These are phyloP conservation scores for Sequoia sempervirens DNA, from an alignment of 75 land plant species.

Conservation along the genomic window DNA sequence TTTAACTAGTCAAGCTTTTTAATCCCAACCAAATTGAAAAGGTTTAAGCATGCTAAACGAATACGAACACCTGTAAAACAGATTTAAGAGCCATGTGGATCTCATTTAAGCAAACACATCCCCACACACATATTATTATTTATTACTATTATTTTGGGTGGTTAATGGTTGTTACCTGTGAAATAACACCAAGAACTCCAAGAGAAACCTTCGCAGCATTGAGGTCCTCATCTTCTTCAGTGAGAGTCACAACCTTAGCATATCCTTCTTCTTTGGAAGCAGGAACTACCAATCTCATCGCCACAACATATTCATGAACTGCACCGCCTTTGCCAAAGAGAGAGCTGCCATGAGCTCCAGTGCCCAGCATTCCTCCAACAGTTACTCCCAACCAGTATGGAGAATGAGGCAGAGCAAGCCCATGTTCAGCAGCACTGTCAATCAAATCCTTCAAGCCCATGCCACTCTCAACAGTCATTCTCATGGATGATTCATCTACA, in stretches of 20 bases:
- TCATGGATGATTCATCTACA: slow-evolving; percentile 7
- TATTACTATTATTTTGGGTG: no score
- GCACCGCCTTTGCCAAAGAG: slow-evolving; percentile 36
- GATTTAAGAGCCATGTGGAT: no score
- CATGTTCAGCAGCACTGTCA: slow-evolving; percentile 21
- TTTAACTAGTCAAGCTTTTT: no score
- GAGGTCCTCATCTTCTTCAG: slow-evolving; percentile 23
- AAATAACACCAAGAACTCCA: slow-evolving; percentile 81
- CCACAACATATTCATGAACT: slow-evolving; percentile 40
- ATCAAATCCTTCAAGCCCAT: slow-evolving; percentile 16
- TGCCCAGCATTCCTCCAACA: slow-evolving; percentile 40
- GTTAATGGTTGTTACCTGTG: slow-evolving; percentile 32
- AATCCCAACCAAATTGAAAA: no score
- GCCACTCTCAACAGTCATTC: slow-evolving; percentile 27
- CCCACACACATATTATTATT: no score
- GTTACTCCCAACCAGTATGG: slow-evolving; percentile 50
- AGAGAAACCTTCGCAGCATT: slow-evolving; percentile 70
- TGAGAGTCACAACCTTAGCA: slow-evolving; percentile 38
- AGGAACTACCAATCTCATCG: slow-evolving; percentile 28
- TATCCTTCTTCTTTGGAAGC: slow-evolving; percentile 39
- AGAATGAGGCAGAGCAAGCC: slow-evolving; percentile 32
- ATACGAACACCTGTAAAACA: no score
- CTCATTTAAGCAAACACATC: no score
- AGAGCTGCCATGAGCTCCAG: slow-evolving; percentile 58
- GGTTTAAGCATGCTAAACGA: no score